Conservation (phyloP, 192 early-diverging fungal species). For the Rhizoclosmatium globosum region DNA sequence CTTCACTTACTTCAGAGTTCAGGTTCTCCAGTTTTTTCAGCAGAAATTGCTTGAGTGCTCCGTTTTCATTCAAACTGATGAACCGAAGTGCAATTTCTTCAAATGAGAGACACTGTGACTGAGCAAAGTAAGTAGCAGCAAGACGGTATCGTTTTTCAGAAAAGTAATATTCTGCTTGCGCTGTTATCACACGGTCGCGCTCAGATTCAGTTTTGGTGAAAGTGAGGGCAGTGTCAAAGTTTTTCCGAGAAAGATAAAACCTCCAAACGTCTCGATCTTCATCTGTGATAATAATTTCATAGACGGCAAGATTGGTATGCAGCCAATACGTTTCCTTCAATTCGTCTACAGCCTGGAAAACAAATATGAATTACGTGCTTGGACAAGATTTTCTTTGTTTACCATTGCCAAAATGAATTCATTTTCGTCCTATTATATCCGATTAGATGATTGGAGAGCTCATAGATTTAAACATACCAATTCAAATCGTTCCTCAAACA, state of each 20-base stretch:
- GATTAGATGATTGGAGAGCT: not conserved
- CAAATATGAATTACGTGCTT: constrained; percentile 1
- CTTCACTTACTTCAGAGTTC: constrained; percentile 61
- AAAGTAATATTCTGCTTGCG: constrained; percentile 91
- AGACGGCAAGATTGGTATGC: constrained; percentile 81
- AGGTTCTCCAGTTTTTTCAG: constrained; percentile 76
- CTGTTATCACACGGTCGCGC: constrained; percentile 77
- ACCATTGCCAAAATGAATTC: constrained; percentile 20
- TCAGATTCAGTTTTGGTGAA: constrained; percentile 80
- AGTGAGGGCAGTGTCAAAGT: constrained; percentile 83
- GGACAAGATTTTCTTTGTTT: not conserved
- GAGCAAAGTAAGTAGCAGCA: constrained; percentile 89
- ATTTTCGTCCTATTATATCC: constrained; percentile 13
- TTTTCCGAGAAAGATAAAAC: constrained; percentile 80
- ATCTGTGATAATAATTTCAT: constrained; percentile 89
- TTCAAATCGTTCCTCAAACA: constrained; percentile 81
- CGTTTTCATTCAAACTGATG: constrained; percentile 73
- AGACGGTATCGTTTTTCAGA: constrained; percentile 71
- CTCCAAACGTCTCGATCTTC: constrained; percentile 97
- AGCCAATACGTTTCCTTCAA: constrained; percentile 92
- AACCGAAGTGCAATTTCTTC: constrained; percentile 93
- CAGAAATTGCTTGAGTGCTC: constrained; percentile 83
- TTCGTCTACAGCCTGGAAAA: constrained; percentile 64
- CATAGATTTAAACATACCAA: constrained; percentile 46
- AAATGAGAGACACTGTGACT: constrained; percentile 75